phyloP scores from a whole-genome alignment of 2,329 filamentous ascomycete species.

The Diaporthe sp. region DNA sequence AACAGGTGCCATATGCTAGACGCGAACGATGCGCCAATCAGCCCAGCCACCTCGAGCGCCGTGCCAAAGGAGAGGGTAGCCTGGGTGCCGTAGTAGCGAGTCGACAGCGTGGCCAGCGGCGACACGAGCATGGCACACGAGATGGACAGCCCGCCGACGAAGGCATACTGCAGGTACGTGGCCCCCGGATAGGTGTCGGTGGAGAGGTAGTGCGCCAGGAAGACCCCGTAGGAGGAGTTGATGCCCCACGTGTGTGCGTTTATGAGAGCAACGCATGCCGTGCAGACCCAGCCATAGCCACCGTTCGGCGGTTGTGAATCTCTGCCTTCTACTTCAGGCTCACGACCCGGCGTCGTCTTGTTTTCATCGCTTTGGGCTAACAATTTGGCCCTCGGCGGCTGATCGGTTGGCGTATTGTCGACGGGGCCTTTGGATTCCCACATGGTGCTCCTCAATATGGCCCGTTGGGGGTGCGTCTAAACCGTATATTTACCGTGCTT shows the following conservation, averaged over 20 bases:
- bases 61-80: conserved; percentile 72
- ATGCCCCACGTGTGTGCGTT: conserved; percentile 83
- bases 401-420: background rate
- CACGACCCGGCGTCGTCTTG: background rate
- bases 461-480: too few relatives aligned
- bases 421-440: background rate
- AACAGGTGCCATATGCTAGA: conserved; percentile 82
- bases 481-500: too few relatives aligned
- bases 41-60: conserved; percentile 52
- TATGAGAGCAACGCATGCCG: conserved; percentile 67
- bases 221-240: conserved; percentile 68
- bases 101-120: background rate
- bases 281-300: conserved; percentile 59
- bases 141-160: conserved; percentile 79
- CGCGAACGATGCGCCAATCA: conserved; percentile 80
- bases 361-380: background rate
- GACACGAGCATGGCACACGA: conserved; percentile 58
- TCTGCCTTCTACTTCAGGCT: background rate
- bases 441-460: background rate
- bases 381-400: background rate
- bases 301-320: background rate
- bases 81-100: conserved; percentile 47
- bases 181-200: conserved; percentile 74
- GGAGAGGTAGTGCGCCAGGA: conserved; percentile 69
- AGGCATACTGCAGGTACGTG: conserved; percentile 78